A percentile compares a stretch with the other conserved stretches of the same genome.
Evolutionary conservation across 257 asterid genomes (phyloP).

Genomic region (Scutellaria barbata): DNA sequence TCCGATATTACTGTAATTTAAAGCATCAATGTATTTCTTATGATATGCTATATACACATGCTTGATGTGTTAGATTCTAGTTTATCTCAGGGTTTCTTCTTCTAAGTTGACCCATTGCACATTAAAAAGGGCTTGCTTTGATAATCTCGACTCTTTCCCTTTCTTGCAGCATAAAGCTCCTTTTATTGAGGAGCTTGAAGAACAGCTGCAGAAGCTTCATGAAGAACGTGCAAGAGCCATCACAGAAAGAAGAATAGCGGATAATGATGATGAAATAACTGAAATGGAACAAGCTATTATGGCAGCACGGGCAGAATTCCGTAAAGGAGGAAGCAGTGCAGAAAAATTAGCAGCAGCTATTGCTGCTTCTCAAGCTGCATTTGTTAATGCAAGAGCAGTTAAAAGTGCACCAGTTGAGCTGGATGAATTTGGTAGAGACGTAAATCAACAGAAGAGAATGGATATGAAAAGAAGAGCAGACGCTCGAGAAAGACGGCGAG

Average conservation of each 20-base stretch:
- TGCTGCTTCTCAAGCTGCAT: slow-evolving; percentile 68
- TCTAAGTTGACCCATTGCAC: neutral
- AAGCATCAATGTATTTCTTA: neutral
- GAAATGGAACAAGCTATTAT: slow-evolving; percentile 77
- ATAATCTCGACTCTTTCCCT: slow-evolving; percentile 14
- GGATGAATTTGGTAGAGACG: slow-evolving; percentile 90
- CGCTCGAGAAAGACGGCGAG: slow-evolving; percentile 68
- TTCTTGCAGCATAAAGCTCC: slow-evolving; percentile 88
- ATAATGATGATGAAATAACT: slow-evolving; percentile 74
- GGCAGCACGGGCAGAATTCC: slow-evolving; percentile 72
- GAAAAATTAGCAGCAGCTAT: slow-evolving; percentile 66
- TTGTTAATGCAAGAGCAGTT: slow-evolving; percentile 57
- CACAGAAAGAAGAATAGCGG: slow-evolving; percentile 79
- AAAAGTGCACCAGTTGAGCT: slow-evolving; percentile 73
- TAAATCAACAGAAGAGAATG: slow-evolving; percentile 77
- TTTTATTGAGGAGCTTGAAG: slow-evolving; percentile 92
- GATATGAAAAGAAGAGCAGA: slow-evolving; percentile 74
- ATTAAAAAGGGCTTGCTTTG: slow-evolving; percentile 17
- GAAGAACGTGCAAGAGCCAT: slow-evolving; percentile 85
- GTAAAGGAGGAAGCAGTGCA: slow-evolving; percentile 57
- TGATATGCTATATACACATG: neutral
- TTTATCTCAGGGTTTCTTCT: neutral
- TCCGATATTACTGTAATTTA: neutral
- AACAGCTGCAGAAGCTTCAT: slow-evolving; percentile 83
- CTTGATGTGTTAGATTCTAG: neutral